Evolutionary conservation across 257 asterid genomes (phyloP), one percentile per base, ranked within the genome.

Genomic region (Solanum lycopersicoides): DNA sequence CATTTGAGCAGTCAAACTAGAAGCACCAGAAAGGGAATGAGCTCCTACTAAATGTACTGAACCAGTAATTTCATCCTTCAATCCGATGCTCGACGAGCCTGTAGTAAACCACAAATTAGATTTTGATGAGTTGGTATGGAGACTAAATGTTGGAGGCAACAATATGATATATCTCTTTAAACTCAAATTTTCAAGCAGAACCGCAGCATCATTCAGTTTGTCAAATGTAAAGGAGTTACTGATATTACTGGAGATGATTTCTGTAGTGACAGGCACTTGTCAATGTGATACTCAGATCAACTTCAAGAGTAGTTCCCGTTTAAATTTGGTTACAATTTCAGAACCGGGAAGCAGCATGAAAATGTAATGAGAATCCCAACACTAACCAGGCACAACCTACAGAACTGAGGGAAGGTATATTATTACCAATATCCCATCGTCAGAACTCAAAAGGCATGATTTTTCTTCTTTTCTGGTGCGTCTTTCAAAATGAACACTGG

Each of bases 1-100:
- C 88, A 86, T 85, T 34, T 56, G 88, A 45, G 90, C 83, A 37
- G 83, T 60, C 71, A 91, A 86, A 83, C 83, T 65, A 88, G 87
- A 89, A 74, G 93, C 93, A 75, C 68, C 80, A 15, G 97, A 87
- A 56, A 97, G 87, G 42, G 94, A 91, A 92, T 95, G 99, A 88
- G 99, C 97, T 75, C 99, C 99, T 13, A 97, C 99, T n/a, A 97
- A 93, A 92, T 95, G 99, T 63, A 97, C 99, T n/a, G 98, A 97
- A 66, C 99, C 99, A 0, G 99, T 97, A 76, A 97, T 90, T 86
- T 97, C 99, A 86, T 97, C 99, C 97, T 97, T 97, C 95, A 95
- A 87, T 69, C 92, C 92, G 82, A 97, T 97, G 89, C 95, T 95
- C 21, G 99, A 96, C 5, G 99, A 97, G 91, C 99, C 99, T 97